Percentiles rank a stretch among this genome's conserved stretches.
phyloP scores from a whole-genome alignment of 805 yeast genomes.

The Saccharomycopsis amapae region DNA sequence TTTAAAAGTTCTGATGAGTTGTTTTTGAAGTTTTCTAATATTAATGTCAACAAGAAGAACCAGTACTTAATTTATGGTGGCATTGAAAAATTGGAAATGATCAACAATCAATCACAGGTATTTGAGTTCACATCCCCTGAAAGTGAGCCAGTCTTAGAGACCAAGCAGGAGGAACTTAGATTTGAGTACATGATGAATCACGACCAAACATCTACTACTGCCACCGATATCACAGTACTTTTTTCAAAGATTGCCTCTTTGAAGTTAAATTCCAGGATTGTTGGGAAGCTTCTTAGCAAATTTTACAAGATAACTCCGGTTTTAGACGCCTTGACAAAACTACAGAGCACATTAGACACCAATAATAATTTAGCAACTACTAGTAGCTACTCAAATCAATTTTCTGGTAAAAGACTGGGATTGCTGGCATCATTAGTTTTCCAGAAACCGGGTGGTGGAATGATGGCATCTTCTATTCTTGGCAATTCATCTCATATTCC shows the following conservation, averaged over 20 bases:
- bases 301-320: slow-evolving; percentile 17
- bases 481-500: no score
- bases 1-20: slow-evolving; percentile 29
- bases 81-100: slow-evolving; percentile 27
- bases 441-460: slow-evolving; percentile 6
- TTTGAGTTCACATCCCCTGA: neutral
- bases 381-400: neutral
- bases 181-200: slow-evolving; percentile 38
- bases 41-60: slow-evolving; percentile 39
- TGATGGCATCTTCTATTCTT: neutral
- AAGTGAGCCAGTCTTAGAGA: neutral
- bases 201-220: neutral
- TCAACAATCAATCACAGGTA: neutral
- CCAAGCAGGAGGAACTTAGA: slow-evolving; percentile 38
- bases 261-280: slow-evolving; percentile 18
- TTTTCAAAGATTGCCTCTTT: slow-evolving; percentile 36
- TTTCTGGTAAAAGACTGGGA: slow-evolving; percentile 1
- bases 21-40: slow-evolving; percentile 26
- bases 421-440: slow-evolving; percentile 10
- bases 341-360: slow-evolving; percentile 23
- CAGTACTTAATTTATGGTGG: slow-evolving; percentile 42
- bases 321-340: slow-evolving; percentile 22
- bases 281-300: slow-evolving; percentile 13
- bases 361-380: slow-evolving; percentile 19
- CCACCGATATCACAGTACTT: slow-evolving; percentile 33